These are phyloP conservation scores for Penicillium sp. DNA, from an alignment of 2,329 filamentous ascomycete genomes.

Conservation along the genomic window DNA sequence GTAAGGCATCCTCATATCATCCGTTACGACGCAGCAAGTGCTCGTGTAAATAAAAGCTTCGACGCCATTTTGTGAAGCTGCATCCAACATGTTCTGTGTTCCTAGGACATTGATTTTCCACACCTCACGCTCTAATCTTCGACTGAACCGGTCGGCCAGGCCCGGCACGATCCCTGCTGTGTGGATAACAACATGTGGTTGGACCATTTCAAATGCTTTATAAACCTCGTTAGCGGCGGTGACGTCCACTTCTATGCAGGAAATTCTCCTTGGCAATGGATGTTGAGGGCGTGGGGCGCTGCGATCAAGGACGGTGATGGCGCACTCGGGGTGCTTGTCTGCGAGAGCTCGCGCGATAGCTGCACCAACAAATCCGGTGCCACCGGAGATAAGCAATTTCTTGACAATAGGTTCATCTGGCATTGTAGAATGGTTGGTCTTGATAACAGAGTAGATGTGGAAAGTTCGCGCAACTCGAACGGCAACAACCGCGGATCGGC, in stretches of 20 bases:
- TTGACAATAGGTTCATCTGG: not conserved
- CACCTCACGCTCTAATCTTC: slow-evolving; percentile 36
- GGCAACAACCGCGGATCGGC: not conserved
- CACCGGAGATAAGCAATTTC: slow-evolving; percentile 35
- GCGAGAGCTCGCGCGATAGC: slow-evolving; percentile 35
- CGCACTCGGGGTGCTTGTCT: slow-evolving; percentile 34
- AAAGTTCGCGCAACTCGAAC: not conserved
- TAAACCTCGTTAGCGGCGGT: slow-evolving; percentile 25
- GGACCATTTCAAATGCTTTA: slow-evolving; percentile 35
- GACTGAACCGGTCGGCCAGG: slow-evolving; percentile 34
- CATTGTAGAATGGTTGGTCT: not conserved
- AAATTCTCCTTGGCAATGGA: slow-evolving; percentile 20
- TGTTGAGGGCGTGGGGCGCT: slow-evolving; percentile 27
- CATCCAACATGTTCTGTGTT: slow-evolving; percentile 49
- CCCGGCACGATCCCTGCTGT: slow-evolving; percentile 47
- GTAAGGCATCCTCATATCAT: slow-evolving; percentile 41
- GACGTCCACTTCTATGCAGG: slow-evolving; percentile 33
- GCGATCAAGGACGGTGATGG: slow-evolving; percentile 36
- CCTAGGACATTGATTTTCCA: slow-evolving; percentile 51
- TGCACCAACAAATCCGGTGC: slow-evolving; percentile 39
- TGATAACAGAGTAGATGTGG: not conserved
- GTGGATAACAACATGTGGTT: slow-evolving; percentile 50
- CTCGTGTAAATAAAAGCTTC: slow-evolving; percentile 53
- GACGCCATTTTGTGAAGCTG: slow-evolving; percentile 41
- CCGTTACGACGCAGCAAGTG: slow-evolving; percentile 50